phyloP scores from a whole-genome alignment of 2,329 filamentous ascomycete genomes.

The Microthyrium microscopicum region DNA sequence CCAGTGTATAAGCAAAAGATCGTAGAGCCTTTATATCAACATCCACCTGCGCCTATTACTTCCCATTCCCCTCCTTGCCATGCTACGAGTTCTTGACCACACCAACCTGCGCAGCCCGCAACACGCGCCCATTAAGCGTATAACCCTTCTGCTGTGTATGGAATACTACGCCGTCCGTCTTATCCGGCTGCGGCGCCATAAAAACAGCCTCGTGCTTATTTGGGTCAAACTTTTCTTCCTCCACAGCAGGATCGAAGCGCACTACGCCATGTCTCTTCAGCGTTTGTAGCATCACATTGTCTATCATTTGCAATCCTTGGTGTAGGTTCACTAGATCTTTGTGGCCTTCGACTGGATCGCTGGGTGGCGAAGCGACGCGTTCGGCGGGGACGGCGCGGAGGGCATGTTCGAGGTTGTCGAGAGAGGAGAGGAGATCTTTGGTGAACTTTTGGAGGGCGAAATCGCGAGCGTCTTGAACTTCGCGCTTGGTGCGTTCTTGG shows the following conservation, averaged over 20 bases:
- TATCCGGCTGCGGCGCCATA: constrained; percentile 71
- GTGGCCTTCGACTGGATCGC: constrained; percentile 7
- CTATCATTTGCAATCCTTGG: constrained; percentile 89
- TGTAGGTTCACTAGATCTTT: constrained; percentile 67
- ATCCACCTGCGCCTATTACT: too few species aligned
- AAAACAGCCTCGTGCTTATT: constrained; percentile 95
- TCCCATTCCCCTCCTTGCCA: too few species aligned
- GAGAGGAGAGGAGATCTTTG: constrained; percentile 81
- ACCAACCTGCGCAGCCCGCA: constrained; percentile 89
- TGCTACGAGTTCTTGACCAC: constrained; percentile 68
- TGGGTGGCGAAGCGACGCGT: constrained; percentile 38
- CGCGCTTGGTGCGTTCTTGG: constrained; percentile 82
- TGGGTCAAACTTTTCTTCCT: constrained; percentile 80
- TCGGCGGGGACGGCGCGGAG: constrained; percentile 61
- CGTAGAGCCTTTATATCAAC: too few species aligned
- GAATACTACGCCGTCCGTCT: constrained; percentile 83
- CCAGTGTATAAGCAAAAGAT: too few species aligned
- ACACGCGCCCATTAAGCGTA: constrained; percentile 72
- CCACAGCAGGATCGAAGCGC: constrained; percentile 57
- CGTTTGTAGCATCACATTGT: constrained; percentile 70
- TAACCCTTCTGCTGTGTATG: constrained; percentile 93
- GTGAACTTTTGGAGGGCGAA: constrained; percentile 93
- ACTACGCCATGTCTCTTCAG: constrained; percentile 89
- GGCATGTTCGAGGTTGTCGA: constrained; percentile 95
- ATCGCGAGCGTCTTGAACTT: constrained; percentile 71